Evolutionary conservation across 768 basidiomycete genomes (phyloP), one percentile per base, ranked within the genome.

Genomic region (Dictyophora rubrovolvata): DNA sequence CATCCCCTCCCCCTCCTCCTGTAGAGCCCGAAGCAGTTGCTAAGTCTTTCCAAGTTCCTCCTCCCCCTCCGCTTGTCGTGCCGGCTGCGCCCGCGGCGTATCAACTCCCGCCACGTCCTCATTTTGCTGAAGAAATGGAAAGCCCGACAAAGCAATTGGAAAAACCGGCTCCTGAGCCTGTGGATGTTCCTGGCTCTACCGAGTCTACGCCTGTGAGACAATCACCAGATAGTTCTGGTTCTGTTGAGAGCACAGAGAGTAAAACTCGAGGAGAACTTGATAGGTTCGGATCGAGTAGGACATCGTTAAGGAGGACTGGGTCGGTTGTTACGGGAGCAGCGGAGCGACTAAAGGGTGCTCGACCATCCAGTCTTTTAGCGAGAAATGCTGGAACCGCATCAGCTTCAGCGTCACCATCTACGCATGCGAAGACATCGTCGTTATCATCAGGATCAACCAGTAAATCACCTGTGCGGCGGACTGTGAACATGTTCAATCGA

Each of bases 381-480:
- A 20, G 46, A 21, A 51, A 14, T 16, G 20, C 48, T 23, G 54
- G 33, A 18, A n/a, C 57, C 12, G 14, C 48, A 28, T 18, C 49
- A 14, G 42, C 28, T 18, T 16, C 42, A 14, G 28, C 46, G 46
- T 50, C 51, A 18, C 12, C 53, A 11, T 36, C 49, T n/a, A 55
- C 35, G 5, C 22, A 42, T 47, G 49, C 36, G 21, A 20, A 54
- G 36, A 51, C 50, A 21, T 35, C 60, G 34, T 54, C 60, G 54
- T 22, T 34, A 36, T 55, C 35, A 22, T 52, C 54, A 35, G 50
- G 14, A 22, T 47, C 20, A 20, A 47, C 20, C 23, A 77, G 79
- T 63, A 79, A 69, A 56, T 70, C 84, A 68, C 77, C 85, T 48
- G 79, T 79, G 56, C 82, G 70, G 65, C 64, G 86, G 65, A 85